Evolutionary conservation across 1,284 basidiomycete species (phyloP), one percentile per base, ranked within the genome.

Genomic region (Sanghuangporus weigelae): DNA sequence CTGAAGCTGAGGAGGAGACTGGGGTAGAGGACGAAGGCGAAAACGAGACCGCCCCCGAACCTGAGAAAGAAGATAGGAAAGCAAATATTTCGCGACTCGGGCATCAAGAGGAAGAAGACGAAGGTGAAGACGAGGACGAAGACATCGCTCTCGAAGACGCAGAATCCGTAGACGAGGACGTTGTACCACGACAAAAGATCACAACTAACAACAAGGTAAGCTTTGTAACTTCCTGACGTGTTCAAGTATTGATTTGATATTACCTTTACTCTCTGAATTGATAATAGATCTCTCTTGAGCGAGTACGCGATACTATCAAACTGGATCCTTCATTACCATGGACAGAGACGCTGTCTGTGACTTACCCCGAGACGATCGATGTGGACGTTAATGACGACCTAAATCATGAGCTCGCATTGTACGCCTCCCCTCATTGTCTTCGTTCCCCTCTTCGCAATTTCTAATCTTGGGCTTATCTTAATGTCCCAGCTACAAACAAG

Each of bases 391-490:
- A 92, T 62, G 91, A 96, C 72, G 96, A 98, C 75, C 80, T 99
- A 38, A 91, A 93, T 69, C 89, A 96, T 64, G 96, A 98, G 77
- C 85, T 97, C 53, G 91, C 93, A 8, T 98, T 98, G 93, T 96
- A 73, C 66, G 91, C 79, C n/a, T 44, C 44, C 46, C 46, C 56
- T 59, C 26, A 50, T 11, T 44, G 7, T n/a, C n/a, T n/a, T 35
- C 23, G 7, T 35, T 39, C 23, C 16, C 35, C 58, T 38, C 36
- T 38, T 12, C 55, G 3, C 55, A 19, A 11, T 57, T 16, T 48
- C 54, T 8, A 19, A 14, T 63, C 7, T 23, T 21, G 19, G 36
- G 26, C 3, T 3, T 26, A 26, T 31, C 54, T 5, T 10, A 3
- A 55, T 40, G 12, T 59, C 54, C 64, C 71, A 96, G 95, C 78